These are phyloP conservation scores for Fusarium sp. DNA, from an alignment of 2,329 filamentous ascomycete genomes.

Conservation along the genomic window DNA sequence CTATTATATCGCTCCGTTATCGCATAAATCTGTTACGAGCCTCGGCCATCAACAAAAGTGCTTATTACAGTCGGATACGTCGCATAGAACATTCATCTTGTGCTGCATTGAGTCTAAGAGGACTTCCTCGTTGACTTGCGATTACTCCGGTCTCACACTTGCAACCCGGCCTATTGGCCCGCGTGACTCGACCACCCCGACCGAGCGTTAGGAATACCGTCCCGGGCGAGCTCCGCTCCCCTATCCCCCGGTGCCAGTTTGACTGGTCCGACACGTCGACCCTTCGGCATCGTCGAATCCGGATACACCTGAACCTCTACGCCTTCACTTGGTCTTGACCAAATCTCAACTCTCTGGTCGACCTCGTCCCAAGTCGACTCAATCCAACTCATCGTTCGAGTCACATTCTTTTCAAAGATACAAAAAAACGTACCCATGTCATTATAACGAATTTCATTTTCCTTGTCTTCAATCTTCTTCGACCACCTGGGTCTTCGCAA, in stretches of 20 bases:
- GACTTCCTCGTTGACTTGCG: constrained; percentile 34
- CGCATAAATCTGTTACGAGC: constrained; percentile 19
- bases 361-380: constrained; percentile 47
- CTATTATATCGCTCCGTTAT: constrained; percentile 18
- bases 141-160: constrained; percentile 19
- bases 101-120: constrained; percentile 45
- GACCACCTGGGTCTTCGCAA: constrained; percentile 47
- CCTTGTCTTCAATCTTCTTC: constrained; percentile 48
- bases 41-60: constrained; percentile 29
- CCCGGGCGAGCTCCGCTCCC: constrained; percentile 49
- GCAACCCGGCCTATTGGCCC: constrained; percentile 33
- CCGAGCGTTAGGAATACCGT: constrained; percentile 40
- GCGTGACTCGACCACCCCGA: constrained; percentile 42
- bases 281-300: constrained; percentile 47
- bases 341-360: constrained; percentile 35
- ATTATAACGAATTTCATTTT: constrained; percentile 56
- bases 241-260: constrained; percentile 44
- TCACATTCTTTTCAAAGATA: constrained; percentile 46
- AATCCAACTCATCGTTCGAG: constrained; percentile 41
- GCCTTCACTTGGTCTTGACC: constrained; percentile 22
- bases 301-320: constrained; percentile 19
- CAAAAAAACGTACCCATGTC: constrained; percentile 55
- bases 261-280: constrained; percentile 47
- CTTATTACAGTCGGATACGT: constrained; percentile 9
- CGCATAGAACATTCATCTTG: constrained; percentile 28